Conservation (phyloP, 805 yeast genomes). For the Candida maris region DNA sequence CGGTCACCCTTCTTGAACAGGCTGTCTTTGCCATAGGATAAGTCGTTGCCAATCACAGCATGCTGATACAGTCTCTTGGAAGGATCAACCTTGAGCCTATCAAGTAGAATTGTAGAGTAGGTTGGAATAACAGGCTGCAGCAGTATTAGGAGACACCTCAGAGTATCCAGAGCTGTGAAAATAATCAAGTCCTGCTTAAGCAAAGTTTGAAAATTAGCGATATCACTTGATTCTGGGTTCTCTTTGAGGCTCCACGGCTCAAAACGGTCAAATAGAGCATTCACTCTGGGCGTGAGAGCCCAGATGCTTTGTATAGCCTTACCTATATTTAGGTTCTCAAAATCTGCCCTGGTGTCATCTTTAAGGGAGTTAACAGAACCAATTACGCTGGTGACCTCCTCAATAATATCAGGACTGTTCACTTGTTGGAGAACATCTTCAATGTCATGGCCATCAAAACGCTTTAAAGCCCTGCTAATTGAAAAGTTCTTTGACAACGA, state of each 20-base stretch:
- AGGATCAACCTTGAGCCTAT: slow-evolving; percentile 54
- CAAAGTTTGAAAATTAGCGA: slow-evolving; percentile 1
- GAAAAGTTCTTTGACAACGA: slow-evolving; percentile 68
- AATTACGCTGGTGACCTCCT: slow-evolving; percentile 25
- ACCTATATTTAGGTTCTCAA: slow-evolving; percentile 49
- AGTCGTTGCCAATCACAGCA: slow-evolving; percentile 56
- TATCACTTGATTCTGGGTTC: slow-evolving; percentile 16
- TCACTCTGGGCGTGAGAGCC: slow-evolving; percentile 55
- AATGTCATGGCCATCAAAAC: slow-evolving; percentile 21
- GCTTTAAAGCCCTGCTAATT: slow-evolving; percentile 42
- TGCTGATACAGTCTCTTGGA: slow-evolving; percentile 39
- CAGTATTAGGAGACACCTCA: slow-evolving; percentile 63
- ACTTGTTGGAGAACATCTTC: slow-evolving; percentile 21
- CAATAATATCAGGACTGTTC: slow-evolving; percentile 12
- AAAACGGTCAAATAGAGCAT: slow-evolving; percentile 59
- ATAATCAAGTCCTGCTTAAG: slow-evolving; percentile 51
- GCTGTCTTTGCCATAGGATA: slow-evolving; percentile 52
- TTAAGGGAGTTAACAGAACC: slow-evolving; percentile 11
- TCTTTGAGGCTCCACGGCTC: slow-evolving; percentile 70
- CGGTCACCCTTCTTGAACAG: slow-evolving; percentile 29
- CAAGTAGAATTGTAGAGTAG: slow-evolving; percentile 52
- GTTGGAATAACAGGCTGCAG: slow-evolving; percentile 73
- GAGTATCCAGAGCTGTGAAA: slow-evolving; percentile 63
- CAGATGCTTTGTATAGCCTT: slow-evolving; percentile 57
- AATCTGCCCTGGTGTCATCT: slow-evolving; percentile 33